These are phyloP conservation scores for sunflower (Helianthus annuus) DNA, from an alignment of 129 eudicot species.

Conservation along the genomic window DNA sequence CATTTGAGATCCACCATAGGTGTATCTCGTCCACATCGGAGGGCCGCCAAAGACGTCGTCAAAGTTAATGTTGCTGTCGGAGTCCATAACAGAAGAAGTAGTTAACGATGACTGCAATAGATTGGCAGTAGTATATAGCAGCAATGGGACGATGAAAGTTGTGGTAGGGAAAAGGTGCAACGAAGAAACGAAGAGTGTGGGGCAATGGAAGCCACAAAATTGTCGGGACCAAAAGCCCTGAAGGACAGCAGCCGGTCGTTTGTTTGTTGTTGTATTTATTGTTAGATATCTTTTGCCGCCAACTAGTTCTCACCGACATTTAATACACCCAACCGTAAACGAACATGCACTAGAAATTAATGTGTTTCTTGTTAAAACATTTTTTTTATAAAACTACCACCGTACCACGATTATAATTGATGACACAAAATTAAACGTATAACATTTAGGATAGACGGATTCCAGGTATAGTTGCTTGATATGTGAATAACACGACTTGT, in stretches of 20 bases:
- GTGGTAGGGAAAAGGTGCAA: conserved; percentile 20
- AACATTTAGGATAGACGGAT: too few relatives aligned
- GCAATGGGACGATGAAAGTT: neutral
- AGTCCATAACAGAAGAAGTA: conserved; percentile 24
- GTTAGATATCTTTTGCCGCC: too few relatives aligned
- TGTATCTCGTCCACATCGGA: conserved; percentile 63
- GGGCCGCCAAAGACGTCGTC: conserved; percentile 96
- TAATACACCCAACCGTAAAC: too few relatives aligned
- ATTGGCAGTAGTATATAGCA: neutral
- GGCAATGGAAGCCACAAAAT: conserved; percentile 39
- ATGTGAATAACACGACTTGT: too few relatives aligned
- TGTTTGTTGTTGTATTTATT: conserved; percentile 2
- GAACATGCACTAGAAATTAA: too few relatives aligned
- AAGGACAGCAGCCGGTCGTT: conserved; percentile 27
- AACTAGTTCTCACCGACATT: too few relatives aligned
- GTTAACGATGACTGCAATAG: conserved; percentile 35
- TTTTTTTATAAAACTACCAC: too few relatives aligned
- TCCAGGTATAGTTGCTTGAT: too few relatives aligned
- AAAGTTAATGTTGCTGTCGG: conserved; percentile 58
- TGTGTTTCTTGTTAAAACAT: too few relatives aligned
- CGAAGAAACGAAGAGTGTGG: conserved; percentile 24
- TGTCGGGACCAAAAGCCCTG: conserved; percentile 28
- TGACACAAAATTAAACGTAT: too few relatives aligned
- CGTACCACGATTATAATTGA: too few relatives aligned
- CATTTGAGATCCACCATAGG: conserved; percentile 38